Conservation (phyloP, 1,139 yeast genomes). For the Yamadazyma atlantica region DNA sequence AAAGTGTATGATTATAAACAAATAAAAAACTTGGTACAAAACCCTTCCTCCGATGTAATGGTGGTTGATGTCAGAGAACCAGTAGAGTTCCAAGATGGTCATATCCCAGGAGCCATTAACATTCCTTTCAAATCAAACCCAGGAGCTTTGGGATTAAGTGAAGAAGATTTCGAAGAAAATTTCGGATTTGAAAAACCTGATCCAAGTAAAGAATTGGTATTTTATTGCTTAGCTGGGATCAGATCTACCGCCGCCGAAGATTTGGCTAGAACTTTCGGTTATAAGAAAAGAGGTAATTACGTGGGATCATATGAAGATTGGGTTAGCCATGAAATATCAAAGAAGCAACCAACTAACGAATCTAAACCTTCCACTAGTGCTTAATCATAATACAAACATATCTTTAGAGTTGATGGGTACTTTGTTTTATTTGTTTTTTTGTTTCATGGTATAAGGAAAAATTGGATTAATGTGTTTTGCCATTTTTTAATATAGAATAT, state of each 20-base stretch:
- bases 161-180: constrained; percentile 75
- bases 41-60: constrained; percentile 46
- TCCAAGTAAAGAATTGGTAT: constrained; percentile 69
- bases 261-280: constrained; percentile 87
- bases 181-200: constrained; percentile 87
- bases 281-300: constrained; percentile 73
- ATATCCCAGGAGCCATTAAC: constrained; percentile 81
- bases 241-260: constrained; percentile 91
- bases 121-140: constrained; percentile 91
- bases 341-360: constrained; percentile 1
- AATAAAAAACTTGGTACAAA: constrained; percentile 47
- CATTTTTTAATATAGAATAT: no score
- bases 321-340: constrained; percentile 48
- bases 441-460: no score
- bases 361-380: constrained; percentile 1
- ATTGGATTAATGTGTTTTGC: no score
- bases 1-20: constrained; percentile 56
- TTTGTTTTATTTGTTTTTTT: no score
- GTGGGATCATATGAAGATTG: constrained; percentile 87
- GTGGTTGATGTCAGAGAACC: constrained; percentile 94
- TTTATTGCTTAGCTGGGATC: constrained; percentile 92
- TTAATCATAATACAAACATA: no score
- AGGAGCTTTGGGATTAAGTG: constrained; percentile 81
- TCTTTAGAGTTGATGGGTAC: no score
- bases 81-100: constrained; percentile 66